Base-by-base conservation (phyloP, 495 filamentous ascomycete genomes). In the Penicillium parvum region DNA sequence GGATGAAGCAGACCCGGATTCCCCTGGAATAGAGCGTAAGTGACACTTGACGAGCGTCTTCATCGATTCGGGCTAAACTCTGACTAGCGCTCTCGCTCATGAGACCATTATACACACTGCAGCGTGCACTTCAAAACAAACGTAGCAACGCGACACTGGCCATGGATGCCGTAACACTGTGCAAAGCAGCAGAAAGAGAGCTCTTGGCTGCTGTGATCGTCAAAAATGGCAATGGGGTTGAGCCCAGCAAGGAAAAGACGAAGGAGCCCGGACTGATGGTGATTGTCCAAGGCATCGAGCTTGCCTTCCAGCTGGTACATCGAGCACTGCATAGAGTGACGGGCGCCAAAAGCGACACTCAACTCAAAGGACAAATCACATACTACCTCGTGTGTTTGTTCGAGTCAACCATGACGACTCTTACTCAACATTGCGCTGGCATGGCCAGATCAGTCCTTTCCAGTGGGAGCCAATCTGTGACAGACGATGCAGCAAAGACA, bases 371-470 rank as follows among this genome's bases (percentile, higher is more conserved):
- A 1, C 58, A 65, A 8, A 20, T 74, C 18, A 52, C 43, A 1
- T 75, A 73, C 51, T 60, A 64, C 20, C 40, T 75, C 6, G 66
- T 68, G 9, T 54, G 48, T 19, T 53, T 76, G 10, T 74, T 69
- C 39, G 61, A 70, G 23, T 60, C 61, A 12, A 55, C 49, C 5
- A 51, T 75, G 46, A 43, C 57, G 8, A 47, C 51, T 21, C 46
- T 75, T 3, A 46, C 57, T 12, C 45, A 52, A 5, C 32, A 60
- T 35, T 68, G 68, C 40, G 55, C 43, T 11, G 29, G 36, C 3
- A 50, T 58, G 21, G n/a, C n/a, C n/a, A n/a, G n/a, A n/a, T n/a
- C n/a, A n/a, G n/a, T n/a, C n/a, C n/a, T n/a, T n/a, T n/a, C n/a
- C n/a, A n/a, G n/a, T n/a, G n/a, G n/a, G n/a, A n/a, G n/a, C n/a